phyloP scores from a whole-genome alignment of 2,329 filamentous ascomycete genomes.

The Colletotrichum lentis region DNA sequence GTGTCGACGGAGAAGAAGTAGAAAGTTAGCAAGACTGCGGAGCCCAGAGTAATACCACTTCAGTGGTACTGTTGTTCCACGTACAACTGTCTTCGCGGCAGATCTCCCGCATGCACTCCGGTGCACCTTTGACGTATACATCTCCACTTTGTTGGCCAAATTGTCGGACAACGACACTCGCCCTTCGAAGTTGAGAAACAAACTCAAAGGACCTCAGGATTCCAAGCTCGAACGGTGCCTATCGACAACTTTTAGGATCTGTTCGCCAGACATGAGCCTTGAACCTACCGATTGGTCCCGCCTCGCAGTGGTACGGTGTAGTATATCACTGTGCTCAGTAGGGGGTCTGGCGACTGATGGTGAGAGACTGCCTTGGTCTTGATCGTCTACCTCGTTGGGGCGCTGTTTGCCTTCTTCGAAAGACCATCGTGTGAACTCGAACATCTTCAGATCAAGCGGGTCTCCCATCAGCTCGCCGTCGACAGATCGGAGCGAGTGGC shows the following conservation, averaged over 20 bases:
- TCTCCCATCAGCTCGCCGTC: conserved; percentile 92
- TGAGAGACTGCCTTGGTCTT: conserved; percentile 77
- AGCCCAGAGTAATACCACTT: neutral
- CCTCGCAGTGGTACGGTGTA: conserved; percentile 40
- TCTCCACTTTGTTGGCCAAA: conserved; percentile 86
- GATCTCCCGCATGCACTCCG: conserved; percentile 95
- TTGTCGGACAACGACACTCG: conserved; percentile 89
- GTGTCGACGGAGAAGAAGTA: neutral
- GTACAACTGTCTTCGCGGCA: conserved; percentile 82
- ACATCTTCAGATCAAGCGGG: conserved; percentile 97
- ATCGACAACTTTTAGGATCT: conserved; percentile 36
- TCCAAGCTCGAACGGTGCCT: conserved; percentile 80
- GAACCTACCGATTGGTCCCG: conserved; percentile 44
- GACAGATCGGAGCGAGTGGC: conserved; percentile 86
- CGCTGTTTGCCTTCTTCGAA: conserved; percentile 87
- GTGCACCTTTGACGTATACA: conserved; percentile 94
- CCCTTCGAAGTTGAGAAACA: conserved; percentile 87
- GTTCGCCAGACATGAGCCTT: neutral
- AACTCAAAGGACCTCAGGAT: conserved; percentile 93
- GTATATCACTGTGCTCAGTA: conserved; percentile 47
- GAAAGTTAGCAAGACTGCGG: neutral
- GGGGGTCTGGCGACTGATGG: conserved; percentile 92
- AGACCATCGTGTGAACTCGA: conserved; percentile 91
- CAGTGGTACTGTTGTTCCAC: conserved; percentile 47
- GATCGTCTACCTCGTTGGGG: conserved; percentile 70